Evolutionary conservation across 257 asterid genomes (phyloP).

Genomic region (Hygrophila difformis): DNA sequence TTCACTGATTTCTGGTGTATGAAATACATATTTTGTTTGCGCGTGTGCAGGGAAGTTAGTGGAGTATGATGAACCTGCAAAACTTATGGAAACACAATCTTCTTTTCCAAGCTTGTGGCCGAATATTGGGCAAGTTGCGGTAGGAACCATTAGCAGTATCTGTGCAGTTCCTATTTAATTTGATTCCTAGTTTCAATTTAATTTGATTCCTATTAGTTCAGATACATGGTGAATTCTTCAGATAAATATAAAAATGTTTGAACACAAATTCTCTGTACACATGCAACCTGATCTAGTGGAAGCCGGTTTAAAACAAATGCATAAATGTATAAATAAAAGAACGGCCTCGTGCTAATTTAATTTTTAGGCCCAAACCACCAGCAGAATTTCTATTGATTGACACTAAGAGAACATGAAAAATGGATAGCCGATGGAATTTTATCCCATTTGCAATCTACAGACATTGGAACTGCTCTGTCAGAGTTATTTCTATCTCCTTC

Average conservation of each 20-base stretch:
- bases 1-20: not conserved
- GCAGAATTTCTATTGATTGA: slow-evolving; percentile 25
- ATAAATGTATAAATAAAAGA: not conserved
- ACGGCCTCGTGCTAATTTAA: not conserved
- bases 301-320: too few species aligned
- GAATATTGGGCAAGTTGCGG: slow-evolving; percentile 74
- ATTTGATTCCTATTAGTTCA: too few species aligned
- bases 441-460: slow-evolving; percentile 38
- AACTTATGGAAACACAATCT: slow-evolving; percentile 53
- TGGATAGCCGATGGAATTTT: slow-evolving; percentile 11
- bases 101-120: slow-evolving; percentile 62
- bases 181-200: too few species aligned
- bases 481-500: slow-evolving; percentile 15
- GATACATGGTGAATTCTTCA: too few species aligned
- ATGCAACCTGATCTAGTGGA: too few species aligned
- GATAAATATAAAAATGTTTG: too few species aligned
- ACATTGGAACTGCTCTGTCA: slow-evolving; percentile 9
- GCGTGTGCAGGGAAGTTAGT: slow-evolving; percentile 41
- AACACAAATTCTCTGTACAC: too few species aligned
- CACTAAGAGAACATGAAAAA: slow-evolving; percentile 27
- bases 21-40: not conserved
- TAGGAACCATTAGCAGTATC: slow-evolving; percentile 13
- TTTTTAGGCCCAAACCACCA: slow-evolving; percentile 3
- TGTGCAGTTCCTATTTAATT: too few species aligned
- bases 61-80: slow-evolving; percentile 57